These are phyloP conservation scores for Seiridium cupressi DNA, from an alignment of 2,329 filamentous ascomycete genomes.

Conservation along the genomic window DNA sequence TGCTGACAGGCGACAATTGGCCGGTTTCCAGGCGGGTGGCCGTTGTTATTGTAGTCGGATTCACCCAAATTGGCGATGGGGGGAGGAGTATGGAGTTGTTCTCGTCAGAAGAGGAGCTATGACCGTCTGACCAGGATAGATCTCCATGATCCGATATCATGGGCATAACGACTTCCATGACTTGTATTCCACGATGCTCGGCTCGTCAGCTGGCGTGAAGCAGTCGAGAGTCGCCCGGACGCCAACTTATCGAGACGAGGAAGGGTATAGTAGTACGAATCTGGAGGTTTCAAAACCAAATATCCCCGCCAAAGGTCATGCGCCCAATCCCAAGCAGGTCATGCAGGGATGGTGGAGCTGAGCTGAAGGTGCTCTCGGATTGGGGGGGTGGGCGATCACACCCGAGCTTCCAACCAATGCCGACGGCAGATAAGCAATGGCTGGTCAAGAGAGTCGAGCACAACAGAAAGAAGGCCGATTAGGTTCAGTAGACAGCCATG, in stretches of 20 bases:
- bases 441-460: constrained; percentile 14
- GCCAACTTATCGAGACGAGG: background rate
- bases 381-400: constrained; percentile 4
- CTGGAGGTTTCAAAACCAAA: constrained; percentile 17
- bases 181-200: constrained; percentile 41
- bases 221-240: background rate
- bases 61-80: constrained; percentile 35
- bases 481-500: constrained; percentile 14
- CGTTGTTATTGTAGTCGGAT: constrained; percentile 14
- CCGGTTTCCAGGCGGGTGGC: constrained; percentile 37
- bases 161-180: constrained; percentile 45
- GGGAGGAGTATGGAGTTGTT: constrained; percentile 31
- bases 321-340: constrained; percentile 17
- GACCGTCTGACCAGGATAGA: constrained; percentile 43
- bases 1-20: constrained; percentile 54
- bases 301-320: constrained; percentile 19
- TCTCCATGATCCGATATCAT: constrained; percentile 40
- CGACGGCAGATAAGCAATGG: constrained; percentile 18
- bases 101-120: constrained; percentile 44
- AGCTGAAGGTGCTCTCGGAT: constrained; percentile 17
- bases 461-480: background rate
- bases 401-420: background rate
- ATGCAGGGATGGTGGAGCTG: constrained; percentile 18
- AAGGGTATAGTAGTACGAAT: background rate
- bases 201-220: background rate